A percentile compares a stretch with the other conserved stretches of the same genome.
phyloP scores from a whole-genome alignment of 2,329 filamentous ascomycete genomes.

The Aspergillus sp. region DNA sequence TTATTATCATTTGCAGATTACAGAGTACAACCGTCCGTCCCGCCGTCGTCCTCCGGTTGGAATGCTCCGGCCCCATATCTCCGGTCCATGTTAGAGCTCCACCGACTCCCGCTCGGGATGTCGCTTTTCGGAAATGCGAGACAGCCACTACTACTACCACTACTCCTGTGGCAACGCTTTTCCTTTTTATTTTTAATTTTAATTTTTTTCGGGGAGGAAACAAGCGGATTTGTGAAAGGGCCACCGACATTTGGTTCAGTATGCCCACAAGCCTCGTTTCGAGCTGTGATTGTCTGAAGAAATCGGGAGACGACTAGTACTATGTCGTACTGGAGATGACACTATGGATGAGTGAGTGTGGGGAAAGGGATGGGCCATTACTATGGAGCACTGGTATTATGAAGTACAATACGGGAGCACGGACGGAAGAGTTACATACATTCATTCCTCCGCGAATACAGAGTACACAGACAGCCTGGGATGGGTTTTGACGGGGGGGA shows the following conservation, averaged over 20 bases:
- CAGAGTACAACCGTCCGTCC: too few species aligned
- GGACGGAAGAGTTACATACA: background rate
- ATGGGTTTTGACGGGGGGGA: too few species aligned
- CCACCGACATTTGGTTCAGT: background rate
- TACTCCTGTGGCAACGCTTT: background rate
- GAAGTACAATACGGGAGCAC: background rate
- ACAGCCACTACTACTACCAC: background rate
- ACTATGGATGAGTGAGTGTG: background rate
- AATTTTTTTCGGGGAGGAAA: background rate
- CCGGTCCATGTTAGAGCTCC: background rate
- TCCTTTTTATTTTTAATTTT: background rate
- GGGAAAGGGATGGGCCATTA: background rate
- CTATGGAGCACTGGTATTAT: background rate
- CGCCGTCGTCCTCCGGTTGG: background rate
- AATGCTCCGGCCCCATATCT: background rate
- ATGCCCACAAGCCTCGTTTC: background rate
- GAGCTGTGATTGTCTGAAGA: background rate
- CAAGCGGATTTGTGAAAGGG: background rate
- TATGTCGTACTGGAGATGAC: background rate
- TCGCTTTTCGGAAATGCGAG: slow-evolving; percentile 1
- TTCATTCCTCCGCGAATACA: too few species aligned
- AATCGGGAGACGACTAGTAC: background rate
- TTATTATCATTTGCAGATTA: too few species aligned
- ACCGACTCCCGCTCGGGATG: background rate
- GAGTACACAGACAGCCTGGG: too few species aligned